Conservation (phyloP, 1,284 basidiomycete genomes). For the Meira nashicola region DNA sequence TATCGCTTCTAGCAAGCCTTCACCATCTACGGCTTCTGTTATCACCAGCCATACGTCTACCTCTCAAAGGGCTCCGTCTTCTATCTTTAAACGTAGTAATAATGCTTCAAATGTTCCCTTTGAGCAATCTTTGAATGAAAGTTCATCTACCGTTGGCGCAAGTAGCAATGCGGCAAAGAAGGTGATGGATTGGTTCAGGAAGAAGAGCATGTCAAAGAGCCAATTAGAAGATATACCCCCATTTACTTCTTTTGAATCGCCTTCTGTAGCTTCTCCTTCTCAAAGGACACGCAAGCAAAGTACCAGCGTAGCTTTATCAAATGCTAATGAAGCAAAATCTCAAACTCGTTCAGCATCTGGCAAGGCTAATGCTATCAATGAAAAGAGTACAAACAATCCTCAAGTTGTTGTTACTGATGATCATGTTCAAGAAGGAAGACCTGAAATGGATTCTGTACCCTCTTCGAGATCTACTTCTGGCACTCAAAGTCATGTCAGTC, state of each 20-base stretch:
- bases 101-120: constrained; percentile 18
- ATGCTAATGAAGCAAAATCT: not conserved
- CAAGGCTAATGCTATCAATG: too few species aligned
- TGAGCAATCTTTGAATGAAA: constrained; percentile 29
- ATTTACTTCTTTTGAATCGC: constrained; percentile 29
- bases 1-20: not conserved
- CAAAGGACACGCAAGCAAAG: constrained; percentile 11
- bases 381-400: constrained; percentile 10
- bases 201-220: constrained; percentile 57
- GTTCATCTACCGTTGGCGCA: constrained; percentile 40
- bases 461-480: constrained; percentile 48
- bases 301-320: constrained; percentile 7
- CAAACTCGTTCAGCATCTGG: too few species aligned
- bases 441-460: constrained; percentile 24
- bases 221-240: constrained; percentile 41
- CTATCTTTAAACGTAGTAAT: not conserved
- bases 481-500: constrained; percentile 45
- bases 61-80: not conserved
- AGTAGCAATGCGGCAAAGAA: constrained; percentile 60
- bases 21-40: constrained; percentile 2
- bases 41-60: constrained; percentile 1
- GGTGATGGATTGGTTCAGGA: constrained; percentile 65
- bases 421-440: not conserved
- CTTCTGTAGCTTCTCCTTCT: constrained; percentile 14
- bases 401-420: constrained; percentile 27